Base-by-base conservation (phyloP, 2,329 filamentous ascomycete genomes). In the Sclerotinia subarctica region DNA sequence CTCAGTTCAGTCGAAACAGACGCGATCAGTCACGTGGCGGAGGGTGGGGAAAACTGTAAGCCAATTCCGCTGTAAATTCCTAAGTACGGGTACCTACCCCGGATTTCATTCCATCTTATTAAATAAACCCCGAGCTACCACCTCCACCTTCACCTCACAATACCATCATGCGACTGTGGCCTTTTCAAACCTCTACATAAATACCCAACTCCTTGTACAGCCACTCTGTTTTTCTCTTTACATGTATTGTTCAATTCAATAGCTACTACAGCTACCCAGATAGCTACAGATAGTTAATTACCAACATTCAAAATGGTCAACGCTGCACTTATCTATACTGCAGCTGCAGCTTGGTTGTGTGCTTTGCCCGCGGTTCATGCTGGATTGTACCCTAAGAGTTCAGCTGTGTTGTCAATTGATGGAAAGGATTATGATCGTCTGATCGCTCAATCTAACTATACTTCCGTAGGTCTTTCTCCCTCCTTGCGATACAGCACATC, bases 361-460 rank as follows among this genome's bases (percentile, higher is more conserved):
- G 84, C 87, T 67, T 77, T 91, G 64, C 87, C 90, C 42, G 46
- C 65, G 8, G 84, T 84, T 63, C 85, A 85, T 66, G 90, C 91
- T 72, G 88, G 87, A 73, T 80, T 99, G 69, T 99, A 99, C 81
- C 82, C 88, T 69, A 96, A 94, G 82, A 91, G 85, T 78, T 97
- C 94, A 2, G 88, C 92, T 17, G 95, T 99, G 54, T 79, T 98
- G 54, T 92, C 96, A 79, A 81, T 98, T 72, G 89, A 90, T 75
- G 85, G 84, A 68, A 91, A 90, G 79, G 91, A 85, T 75, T 98
- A 96, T 79, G 88, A 94, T 77, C 86, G 85, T 71, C 81, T 97
- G 72, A 93, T 99, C 79, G 88, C 90, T 58, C 89, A 92, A 77
- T 97, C 93, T 38, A 97, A 97, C 78, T 85, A 98, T 80, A 96